phyloP scores from a whole-genome alignment of 352 stramenopile species.

The Phytophthora sp. region DNA sequence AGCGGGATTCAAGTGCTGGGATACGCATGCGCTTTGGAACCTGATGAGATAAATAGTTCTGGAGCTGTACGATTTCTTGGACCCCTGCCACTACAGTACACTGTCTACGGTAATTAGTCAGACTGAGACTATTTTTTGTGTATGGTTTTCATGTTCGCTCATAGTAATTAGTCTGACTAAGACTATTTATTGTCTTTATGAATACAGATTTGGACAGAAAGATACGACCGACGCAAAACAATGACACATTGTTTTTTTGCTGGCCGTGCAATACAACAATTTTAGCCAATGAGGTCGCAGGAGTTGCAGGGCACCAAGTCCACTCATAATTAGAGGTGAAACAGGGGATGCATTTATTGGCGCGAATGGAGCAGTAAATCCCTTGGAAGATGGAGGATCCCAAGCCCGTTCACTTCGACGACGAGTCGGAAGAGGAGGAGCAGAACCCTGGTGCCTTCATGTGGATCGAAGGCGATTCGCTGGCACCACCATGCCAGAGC shows the following conservation, averaged over 20 bases:
- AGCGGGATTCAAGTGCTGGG: conserved; percentile 68
- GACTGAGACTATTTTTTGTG: too few relatives aligned
- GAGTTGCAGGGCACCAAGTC: too few relatives aligned
- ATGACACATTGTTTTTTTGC: too few relatives aligned
- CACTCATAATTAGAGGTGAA: neutral
- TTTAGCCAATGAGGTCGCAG: too few relatives aligned
- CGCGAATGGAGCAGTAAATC: neutral
- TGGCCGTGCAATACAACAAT: too few relatives aligned
- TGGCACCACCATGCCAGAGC: conserved; percentile 65
- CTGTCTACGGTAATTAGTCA: too few relatives aligned
- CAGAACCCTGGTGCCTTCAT: conserved; percentile 56
- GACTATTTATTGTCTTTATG: too few relatives aligned
- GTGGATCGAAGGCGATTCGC: conserved; percentile 70
- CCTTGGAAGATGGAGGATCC: conserved; percentile 15
- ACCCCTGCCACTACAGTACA: conserved; percentile 43
- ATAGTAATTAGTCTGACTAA: too few relatives aligned
- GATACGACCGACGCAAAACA: too few relatives aligned
- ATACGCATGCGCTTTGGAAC: conserved; percentile 62
- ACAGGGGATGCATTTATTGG: neutral
- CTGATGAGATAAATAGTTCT: conserved; percentile 39
- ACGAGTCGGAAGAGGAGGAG: conserved; percentile 47
- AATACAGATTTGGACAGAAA: too few relatives aligned
- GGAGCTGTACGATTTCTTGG: conserved; percentile 53
- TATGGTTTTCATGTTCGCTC: too few relatives aligned
- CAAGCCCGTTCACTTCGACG: conserved; percentile 38